phyloP scores from a whole-genome alignment of 441 rosid species.

The Erodium trifolium region DNA sequence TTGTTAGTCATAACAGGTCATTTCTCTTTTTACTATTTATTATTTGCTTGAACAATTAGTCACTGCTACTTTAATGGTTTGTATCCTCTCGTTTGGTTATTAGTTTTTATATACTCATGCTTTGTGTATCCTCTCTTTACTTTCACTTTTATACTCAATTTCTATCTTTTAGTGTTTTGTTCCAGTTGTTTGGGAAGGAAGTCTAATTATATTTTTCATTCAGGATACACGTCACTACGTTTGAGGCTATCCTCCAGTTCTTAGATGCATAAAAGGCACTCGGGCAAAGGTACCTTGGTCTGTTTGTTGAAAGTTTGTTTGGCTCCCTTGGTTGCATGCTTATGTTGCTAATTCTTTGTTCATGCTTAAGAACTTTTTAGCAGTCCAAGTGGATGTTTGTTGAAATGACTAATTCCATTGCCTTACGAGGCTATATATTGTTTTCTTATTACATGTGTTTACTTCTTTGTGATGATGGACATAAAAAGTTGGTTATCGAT shows the following conservation, averaged over 20 bases:
- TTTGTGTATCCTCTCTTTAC: constrained; percentile 5
- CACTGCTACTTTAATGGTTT: neutral
- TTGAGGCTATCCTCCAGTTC: constrained; percentile 75
- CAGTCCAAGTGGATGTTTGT: too few species aligned
- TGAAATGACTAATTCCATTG: too few species aligned
- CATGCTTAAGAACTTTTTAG: too few species aligned
- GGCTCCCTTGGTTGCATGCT: too few species aligned
- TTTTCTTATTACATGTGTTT: too few species aligned
- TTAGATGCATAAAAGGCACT: constrained; percentile 79
- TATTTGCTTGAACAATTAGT: neutral
- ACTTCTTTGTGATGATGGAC: too few species aligned
- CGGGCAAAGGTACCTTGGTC: constrained; percentile 99
- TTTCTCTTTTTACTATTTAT: constrained; percentile 12
- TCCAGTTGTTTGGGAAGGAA: constrained; percentile 23
- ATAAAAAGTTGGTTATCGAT: too few species aligned
- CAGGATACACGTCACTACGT: constrained; percentile 73
- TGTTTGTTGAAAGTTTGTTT: constrained; percentile 49
- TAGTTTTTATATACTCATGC: neutral
- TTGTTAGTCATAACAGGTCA: constrained; percentile 18
- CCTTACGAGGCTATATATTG: too few species aligned
- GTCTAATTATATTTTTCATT: constrained; percentile 77
- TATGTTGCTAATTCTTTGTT: too few species aligned
- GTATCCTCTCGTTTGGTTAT: neutral
- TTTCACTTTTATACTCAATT: constrained; percentile 9
- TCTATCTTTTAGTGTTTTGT: constrained; percentile 12